Base-by-base conservation (phyloP, 2,329 filamentous ascomycete species). In the Fusarium abutilonis region DNA sequence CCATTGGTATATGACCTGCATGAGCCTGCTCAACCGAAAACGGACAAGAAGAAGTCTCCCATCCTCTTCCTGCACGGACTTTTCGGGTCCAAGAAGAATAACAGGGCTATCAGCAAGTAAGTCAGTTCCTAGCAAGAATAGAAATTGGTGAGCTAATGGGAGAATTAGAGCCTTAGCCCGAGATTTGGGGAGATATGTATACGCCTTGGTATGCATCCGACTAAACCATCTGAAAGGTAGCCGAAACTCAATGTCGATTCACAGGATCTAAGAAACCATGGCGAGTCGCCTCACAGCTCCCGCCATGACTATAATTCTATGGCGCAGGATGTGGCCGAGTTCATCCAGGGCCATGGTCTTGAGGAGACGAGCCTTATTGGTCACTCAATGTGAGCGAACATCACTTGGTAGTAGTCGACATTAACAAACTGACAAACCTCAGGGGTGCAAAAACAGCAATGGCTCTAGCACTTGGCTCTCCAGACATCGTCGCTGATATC, bases 61-160 rank as follows among this genome's bases (percentile, higher is more conserved):
- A 92, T 98, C 63, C 78, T 98, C 60, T 90, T 98, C 66, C 86
- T 98, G 72, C 94, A 98, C 74, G 94, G 95, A 1, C 82, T 98
- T 10, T 97, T 98, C 72, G 94, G 94, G 17, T 97, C 92, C 34
- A 97, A 96, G 80, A 93, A 92, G 80, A 98, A 98, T 75, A 97
- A 97, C 74, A 83, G 93, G 75, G 91, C 85, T 71, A 95, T 98
- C 63, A 96, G 93, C 89, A 96, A 93, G 94, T 97, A 81, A 75
- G 89, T 79, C 44, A 40, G 1, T 8, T 43, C 39, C 31, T 32
- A 9, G 2, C 9, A 13, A 19, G 2, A 15, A 13, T 11, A 3
- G 6, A 4, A 11, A 11, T 13, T 3, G 1, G 8, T 4, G 7
- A 17, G 11, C 41, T 63, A 21, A 65, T 19, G 19, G 5, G 4